These are phyloP conservation scores for Pseudoperonospora humuli DNA, from an alignment of 352 stramenopile genomes.

Conservation along the genomic window DNA sequence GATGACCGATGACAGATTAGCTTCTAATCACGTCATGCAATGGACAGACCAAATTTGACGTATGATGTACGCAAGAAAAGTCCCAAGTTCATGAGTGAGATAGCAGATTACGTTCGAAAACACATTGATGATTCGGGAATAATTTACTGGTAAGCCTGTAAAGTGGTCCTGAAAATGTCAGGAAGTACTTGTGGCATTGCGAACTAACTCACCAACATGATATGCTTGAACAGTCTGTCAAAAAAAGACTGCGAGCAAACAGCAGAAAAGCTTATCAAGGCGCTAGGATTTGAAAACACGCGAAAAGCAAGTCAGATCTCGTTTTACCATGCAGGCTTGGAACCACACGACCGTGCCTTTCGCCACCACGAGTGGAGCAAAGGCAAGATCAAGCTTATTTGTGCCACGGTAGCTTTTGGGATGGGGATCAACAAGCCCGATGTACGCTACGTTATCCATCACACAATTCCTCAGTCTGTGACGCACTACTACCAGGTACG, in stretches of 20 bases:
- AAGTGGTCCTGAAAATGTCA: background rate
- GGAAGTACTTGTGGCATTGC: background rate
- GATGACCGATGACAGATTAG: background rate
- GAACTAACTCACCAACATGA: background rate
- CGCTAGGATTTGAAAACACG: slow-evolving; percentile 65
- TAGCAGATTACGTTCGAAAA: slow-evolving; percentile 65
- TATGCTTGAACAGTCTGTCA: slow-evolving; percentile 44
- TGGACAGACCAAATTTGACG: slow-evolving; percentile 63
- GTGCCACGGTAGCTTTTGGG: slow-evolving; percentile 83
- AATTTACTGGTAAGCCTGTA: slow-evolving; percentile 70
- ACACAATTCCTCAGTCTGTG: slow-evolving; percentile 84
- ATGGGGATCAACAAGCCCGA: slow-evolving; percentile 89
- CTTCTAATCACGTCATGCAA: slow-evolving; percentile 8
- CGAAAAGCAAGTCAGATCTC: slow-evolving; percentile 62
- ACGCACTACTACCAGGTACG: slow-evolving; percentile 85
- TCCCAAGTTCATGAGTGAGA: slow-evolving; percentile 73
- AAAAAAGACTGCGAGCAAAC: slow-evolving; percentile 86
- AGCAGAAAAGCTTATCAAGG: slow-evolving; percentile 71
- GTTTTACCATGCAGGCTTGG: slow-evolving; percentile 78
- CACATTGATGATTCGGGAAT: slow-evolving; percentile 85
- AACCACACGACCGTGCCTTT: slow-evolving; percentile 65
- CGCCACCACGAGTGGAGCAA: slow-evolving; percentile 85
- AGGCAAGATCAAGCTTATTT: slow-evolving; percentile 85
- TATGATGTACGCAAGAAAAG: slow-evolving; percentile 81
- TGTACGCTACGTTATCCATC: slow-evolving; percentile 85